Conservation (phyloP, 75 land plant species). For the Picea sitchensis region DNA sequence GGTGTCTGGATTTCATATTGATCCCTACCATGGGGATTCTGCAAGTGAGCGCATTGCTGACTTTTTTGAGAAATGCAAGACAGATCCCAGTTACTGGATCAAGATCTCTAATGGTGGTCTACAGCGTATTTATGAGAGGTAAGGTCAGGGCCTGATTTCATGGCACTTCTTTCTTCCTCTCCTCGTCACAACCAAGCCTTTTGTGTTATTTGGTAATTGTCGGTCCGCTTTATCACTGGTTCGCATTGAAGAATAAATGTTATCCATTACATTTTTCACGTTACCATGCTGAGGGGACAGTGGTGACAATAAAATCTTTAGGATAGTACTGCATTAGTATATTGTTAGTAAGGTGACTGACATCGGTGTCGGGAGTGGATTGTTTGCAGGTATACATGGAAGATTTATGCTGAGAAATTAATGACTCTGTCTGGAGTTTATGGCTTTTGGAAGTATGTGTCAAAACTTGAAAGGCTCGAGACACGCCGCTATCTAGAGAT, state of each 20-base stretch:
- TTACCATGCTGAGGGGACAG: no score
- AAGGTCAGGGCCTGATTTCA: constrained; percentile 4
- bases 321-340: background rate
- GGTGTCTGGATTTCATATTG: constrained; percentile 64
- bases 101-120: constrained; percentile 43
- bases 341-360: background rate
- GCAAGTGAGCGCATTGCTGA: constrained; percentile 29
- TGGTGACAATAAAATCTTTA: background rate
- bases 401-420: constrained; percentile 59
- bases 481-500: constrained; percentile 65
- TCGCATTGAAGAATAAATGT: no score
- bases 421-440: constrained; percentile 62
- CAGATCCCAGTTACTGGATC: constrained; percentile 35
- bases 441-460: constrained; percentile 78
- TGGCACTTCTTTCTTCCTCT: no score
- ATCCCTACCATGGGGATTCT: constrained; percentile 46
- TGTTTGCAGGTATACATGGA: constrained; percentile 54
- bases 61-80: constrained; percentile 48
- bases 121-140: constrained; percentile 53
- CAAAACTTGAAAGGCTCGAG: constrained; percentile 60
- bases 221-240: no score
- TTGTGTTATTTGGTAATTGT: no score
- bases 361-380: background rate
- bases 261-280: no score
- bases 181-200: no score